A percentile compares a stretch with the other conserved stretches of the same genome.
Conservation (phyloP, 2,329 filamentous ascomycete species). For the Aspergillus bombycis region DNA sequence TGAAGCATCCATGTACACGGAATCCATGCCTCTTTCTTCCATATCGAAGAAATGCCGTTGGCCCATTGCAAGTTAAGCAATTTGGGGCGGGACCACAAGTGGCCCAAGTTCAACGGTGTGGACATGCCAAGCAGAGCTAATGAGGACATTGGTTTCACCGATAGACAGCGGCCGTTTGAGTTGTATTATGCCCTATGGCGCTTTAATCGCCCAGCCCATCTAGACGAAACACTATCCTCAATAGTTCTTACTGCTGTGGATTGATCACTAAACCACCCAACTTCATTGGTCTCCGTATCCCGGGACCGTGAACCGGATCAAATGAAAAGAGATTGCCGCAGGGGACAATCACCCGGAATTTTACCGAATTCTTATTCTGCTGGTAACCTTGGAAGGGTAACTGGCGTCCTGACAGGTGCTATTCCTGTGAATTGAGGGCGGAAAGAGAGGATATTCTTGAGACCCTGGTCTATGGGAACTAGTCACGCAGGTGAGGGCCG, state of each 20-base stretch:
- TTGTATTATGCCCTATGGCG: conserved; percentile 2
- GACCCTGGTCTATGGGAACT: background rate
- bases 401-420: background rate
- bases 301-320: background rate
- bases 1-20: background rate
- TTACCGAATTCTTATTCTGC: background rate
- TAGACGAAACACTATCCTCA: conserved; percentile 16
- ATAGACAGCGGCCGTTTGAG: conserved; percentile 18
- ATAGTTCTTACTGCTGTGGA: conserved; percentile 13
- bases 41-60: conserved; percentile 8
- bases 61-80: conserved; percentile 16
- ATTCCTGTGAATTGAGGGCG: background rate
- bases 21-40: conserved; percentile 1
- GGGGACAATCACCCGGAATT: background rate
- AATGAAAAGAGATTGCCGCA: background rate
- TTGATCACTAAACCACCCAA: conserved; percentile 17
- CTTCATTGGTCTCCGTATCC: conserved; percentile 12
- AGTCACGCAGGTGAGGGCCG: background rate
- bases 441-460: background rate
- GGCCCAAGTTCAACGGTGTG: conserved; percentile 3
- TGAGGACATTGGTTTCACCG: conserved; percentile 16
- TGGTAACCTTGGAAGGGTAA: background rate
- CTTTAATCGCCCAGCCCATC: conserved; percentile 12
- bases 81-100: conserved; percentile 8
- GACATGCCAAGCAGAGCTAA: conserved; percentile 18